Evolutionary conservation across 176 grass and related monocot species (phyloP), one percentile per base, ranked within the genome.

Genomic region (Echinochloa phyllopogon): DNA sequence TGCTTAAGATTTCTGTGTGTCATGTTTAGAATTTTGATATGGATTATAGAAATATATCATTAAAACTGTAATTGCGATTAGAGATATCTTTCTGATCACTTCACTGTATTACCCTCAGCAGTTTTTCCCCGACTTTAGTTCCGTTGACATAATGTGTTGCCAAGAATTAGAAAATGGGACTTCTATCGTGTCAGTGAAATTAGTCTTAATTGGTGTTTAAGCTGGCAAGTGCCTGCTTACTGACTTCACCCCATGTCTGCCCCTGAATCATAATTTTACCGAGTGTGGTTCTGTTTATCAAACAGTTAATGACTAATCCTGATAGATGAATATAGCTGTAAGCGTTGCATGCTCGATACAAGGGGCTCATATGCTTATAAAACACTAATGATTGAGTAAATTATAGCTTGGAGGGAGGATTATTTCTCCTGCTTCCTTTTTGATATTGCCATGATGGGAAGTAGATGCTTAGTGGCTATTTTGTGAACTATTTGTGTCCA

Each of bases 401-500:
- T 60, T 64, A 18, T 40, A 78, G 38, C 41, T 56, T 41, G 6
- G 1, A 24, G 18, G 44, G 2, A 36, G 76, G 64, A 7, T 71
- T 55, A 17, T 82, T 75, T 70, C 21, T 41, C 5, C 33, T 17
- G 29, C 4, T 3, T 18, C 0, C 6, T 14, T 67, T 14, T 67
- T 68, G 0, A 61, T 4, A 24, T 37, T 48, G 20, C 2, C 0
- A 53, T 52, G 53, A 33, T 75, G 37, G 8, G 69, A 69, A 81
- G 25, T 57, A 40, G 48, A 60, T 78, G 51, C 66, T 75, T 3
- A 78, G 6, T 60, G 21, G 8, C 41, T 66, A 45, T 57, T 61
- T 84, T 80, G 36, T 36, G 8, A 69, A 84, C 56, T 33, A 33
- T 33, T 55, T 72, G 10, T 82, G 33, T 80, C 29, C 81, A 95